Percentiles rank a stretch among this genome's conserved stretches.
Evolutionary conservation across 2,329 filamentous ascomycete genomes (phyloP).

Genomic region (Venturia pyrina): DNA sequence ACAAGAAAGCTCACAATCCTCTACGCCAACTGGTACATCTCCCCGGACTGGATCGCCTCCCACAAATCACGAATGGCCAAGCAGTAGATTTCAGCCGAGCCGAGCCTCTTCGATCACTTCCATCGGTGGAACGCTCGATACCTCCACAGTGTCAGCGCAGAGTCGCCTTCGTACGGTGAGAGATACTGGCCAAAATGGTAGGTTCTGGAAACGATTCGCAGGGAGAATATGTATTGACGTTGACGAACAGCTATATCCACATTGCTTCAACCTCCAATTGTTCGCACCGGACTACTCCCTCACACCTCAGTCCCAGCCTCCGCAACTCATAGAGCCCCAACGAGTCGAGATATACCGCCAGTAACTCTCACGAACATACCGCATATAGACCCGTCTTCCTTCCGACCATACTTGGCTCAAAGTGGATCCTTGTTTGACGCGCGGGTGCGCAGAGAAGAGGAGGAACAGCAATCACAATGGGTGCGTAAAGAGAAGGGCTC

Average conservation of each 20-base stretch:
- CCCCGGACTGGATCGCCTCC: not conserved
- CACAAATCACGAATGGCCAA: slow-evolving; percentile 6
- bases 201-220: slow-evolving; percentile 1
- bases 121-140: slow-evolving; percentile 73
- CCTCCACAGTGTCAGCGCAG: slow-evolving; percentile 40
- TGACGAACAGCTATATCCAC: slow-evolving; percentile 67
- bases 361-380: slow-evolving; percentile 84
- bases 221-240: not conserved
- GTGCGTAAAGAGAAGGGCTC: slow-evolving; percentile 34
- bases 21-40: not conserved
- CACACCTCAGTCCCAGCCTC: slow-evolving; percentile 58
- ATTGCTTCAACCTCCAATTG: slow-evolving; percentile 80
- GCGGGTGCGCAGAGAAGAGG: slow-evolving; percentile 69
- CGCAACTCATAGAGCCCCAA: slow-evolving; percentile 73
- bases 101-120: slow-evolving; percentile 69
- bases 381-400: slow-evolving; percentile 68
- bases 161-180: slow-evolving; percentile 48
- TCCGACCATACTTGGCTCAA: slow-evolving; percentile 74
- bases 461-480: slow-evolving; percentile 50
- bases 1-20: not conserved
- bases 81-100: not conserved
- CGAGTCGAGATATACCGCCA: slow-evolving; percentile 80
- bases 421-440: slow-evolving; percentile 84
- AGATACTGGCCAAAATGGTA: slow-evolving; percentile 80
- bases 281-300: slow-evolving; percentile 75